Conservation (phyloP, 1,284 basidiomycete genomes). For the Ceratobasidium sp. region DNA sequence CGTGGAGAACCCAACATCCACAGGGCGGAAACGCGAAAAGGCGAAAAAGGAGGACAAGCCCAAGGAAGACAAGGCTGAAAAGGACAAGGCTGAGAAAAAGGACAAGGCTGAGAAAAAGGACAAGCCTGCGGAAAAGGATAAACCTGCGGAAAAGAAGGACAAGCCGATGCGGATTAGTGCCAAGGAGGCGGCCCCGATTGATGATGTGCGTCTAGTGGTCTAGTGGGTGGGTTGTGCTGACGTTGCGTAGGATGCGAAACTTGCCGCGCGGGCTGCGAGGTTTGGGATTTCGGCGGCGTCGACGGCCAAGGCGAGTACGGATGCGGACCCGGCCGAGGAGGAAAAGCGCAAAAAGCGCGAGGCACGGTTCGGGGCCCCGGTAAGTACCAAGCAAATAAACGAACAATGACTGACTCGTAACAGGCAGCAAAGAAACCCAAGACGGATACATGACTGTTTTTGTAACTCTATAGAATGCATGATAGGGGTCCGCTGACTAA, state of each 20-base stretch:
- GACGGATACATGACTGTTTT: slow-evolving; percentile 14
- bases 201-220: slow-evolving; percentile 22
- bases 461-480: too few species aligned
- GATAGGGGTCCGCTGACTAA: slow-evolving; percentile 33
- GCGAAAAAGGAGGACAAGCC: background rate
- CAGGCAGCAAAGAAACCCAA: slow-evolving; percentile 38
- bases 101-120: background rate
- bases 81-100: background rate
- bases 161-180: slow-evolving; percentile 29
- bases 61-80: background rate
- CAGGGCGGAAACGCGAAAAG: background rate
- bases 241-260: slow-evolving; percentile 21
- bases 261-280: slow-evolving; percentile 31
- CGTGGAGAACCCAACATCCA: slow-evolving; percentile 52
- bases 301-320: background rate
- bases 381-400: background rate
- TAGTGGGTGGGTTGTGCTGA: background rate
- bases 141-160: background rate
- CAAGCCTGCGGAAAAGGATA: background rate
- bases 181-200: slow-evolving; percentile 33
- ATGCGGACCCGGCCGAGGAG: slow-evolving; percentile 40
- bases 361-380: slow-evolving; percentile 40
- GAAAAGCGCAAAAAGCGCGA: slow-evolving; percentile 42
- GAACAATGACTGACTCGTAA: background rate
- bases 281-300: slow-evolving; percentile 5